Evolutionary conservation across 352 stramenopile genomes (phyloP), one percentile per base, ranked within the genome.

Genomic region (Globisporangium paroecandrum): DNA sequence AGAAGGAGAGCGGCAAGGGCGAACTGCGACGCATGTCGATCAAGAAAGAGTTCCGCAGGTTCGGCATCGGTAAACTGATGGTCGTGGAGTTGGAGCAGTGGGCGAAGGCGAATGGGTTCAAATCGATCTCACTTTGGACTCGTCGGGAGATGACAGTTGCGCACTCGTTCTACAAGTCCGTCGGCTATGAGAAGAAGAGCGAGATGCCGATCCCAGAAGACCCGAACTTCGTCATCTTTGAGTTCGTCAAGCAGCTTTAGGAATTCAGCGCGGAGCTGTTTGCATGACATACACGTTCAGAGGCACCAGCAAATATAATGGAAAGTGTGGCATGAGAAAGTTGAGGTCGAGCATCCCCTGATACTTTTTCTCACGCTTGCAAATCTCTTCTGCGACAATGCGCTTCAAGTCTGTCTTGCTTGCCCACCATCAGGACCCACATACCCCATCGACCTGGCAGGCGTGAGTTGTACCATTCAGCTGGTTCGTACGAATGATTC

Each of bases 21-120:
- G 77, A 89, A 64, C 64, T 89, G 56, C 66, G 81, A 1, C 78
- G 78, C 38, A 79, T 89, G 71, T 76, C 78, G 4, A 69, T 87
- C 34, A 72, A 70, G 2, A 64, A 56, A 20, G 68, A 58, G 20
- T 84, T 76, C 62, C 77, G 78, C 18, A 73, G 75, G 18, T 69
- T 74, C 36, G 78, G 80, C 1, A 43, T 89, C 43, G 80, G 74
- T 9, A 75, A 73, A 18, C 65, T 64, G n/a, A 65, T 87, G 7
- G 71, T 87, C 24, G 47, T 58, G 12, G 73, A 82, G 20, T 60
- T 85, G n/a, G 79, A 87, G 69, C 41, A 46, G 10, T 87, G 77
- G 77, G 77, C 75, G 18, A 73, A 65, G 41, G 46, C 18, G 3
- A 69, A 78, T 36, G 68, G 57, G 46, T 85, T 76, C 51, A 62